Conservation (phyloP, 805 yeast genomes). For the Kuraishia borneana region DNA sequence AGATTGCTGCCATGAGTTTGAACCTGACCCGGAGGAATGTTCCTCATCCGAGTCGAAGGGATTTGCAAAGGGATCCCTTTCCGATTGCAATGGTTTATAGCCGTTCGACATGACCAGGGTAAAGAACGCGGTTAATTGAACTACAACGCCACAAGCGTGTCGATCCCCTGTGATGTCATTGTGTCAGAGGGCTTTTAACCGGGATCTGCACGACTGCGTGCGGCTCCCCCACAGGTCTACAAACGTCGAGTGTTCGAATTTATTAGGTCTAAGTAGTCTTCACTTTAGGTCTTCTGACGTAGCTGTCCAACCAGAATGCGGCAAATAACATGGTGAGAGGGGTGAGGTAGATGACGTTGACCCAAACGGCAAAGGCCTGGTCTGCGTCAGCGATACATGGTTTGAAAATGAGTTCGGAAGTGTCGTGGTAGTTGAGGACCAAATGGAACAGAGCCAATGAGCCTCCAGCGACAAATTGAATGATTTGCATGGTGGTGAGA, state of each 20-base stretch:
- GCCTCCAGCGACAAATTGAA: slow-evolving; percentile 62
- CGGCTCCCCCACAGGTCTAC: too few relatives aligned
- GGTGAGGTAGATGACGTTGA: slow-evolving; percentile 54
- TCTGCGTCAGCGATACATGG: slow-evolving; percentile 47
- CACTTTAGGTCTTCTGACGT: slow-evolving; percentile 17
- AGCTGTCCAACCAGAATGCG: slow-evolving; percentile 53
- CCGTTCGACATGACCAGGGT: neutral
- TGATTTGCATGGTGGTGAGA: slow-evolving; percentile 56
- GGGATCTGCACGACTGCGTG: too few relatives aligned
- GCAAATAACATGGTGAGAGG: slow-evolving; percentile 60
- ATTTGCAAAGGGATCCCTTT: slow-evolving; percentile 1
- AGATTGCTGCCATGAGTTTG: too few relatives aligned
- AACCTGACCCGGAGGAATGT: neutral
- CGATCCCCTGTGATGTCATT: slow-evolving; percentile 1
- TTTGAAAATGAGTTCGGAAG: slow-evolving; percentile 25
- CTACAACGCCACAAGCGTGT: neutral
- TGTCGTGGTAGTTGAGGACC: slow-evolving; percentile 48
- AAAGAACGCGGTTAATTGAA: neutral
- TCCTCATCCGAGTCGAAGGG: slow-evolving; percentile 3
- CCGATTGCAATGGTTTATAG: neutral
- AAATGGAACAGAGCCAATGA: slow-evolving; percentile 53
- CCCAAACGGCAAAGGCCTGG: slow-evolving; percentile 48
- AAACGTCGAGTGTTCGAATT: too few relatives aligned
- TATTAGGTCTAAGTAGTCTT: too few relatives aligned
- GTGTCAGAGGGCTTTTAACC: too few relatives aligned